Percentiles rank a stretch among this genome's conserved stretches.
phyloP scores from a whole-genome alignment of 768 basidiomycete species.

The Filobasidium floriforme region DNA sequence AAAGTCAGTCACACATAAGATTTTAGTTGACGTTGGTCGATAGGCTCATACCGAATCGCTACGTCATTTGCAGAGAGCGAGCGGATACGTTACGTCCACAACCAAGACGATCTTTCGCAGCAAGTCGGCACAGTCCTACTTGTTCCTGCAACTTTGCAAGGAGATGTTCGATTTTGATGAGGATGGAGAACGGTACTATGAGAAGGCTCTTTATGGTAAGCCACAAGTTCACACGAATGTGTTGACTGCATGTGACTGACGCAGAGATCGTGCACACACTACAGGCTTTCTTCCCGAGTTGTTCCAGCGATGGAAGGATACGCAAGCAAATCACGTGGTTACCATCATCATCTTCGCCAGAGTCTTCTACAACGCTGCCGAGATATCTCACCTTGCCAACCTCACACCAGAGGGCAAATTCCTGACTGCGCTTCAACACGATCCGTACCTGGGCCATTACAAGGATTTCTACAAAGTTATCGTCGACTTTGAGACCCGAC shows the following conservation, averaged over 20 bases:
- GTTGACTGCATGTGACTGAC: not conserved
- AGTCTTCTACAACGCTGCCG: conserved; percentile 51
- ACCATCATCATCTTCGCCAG: conserved; percentile 91
- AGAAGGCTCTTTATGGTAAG: conserved; percentile 84
- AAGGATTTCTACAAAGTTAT: conserved; percentile 97
- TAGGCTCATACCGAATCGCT: not conserved
- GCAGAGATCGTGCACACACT: not conserved
- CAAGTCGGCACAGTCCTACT: conserved; percentile 79
- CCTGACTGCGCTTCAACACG: conserved; percentile 23
- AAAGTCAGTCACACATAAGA: conserved; percentile 49
- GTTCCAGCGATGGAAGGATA: conserved; percentile 73
- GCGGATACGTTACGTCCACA: conserved; percentile 67
- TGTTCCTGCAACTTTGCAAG: conserved; percentile 92
- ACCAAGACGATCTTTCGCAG: conserved; percentile 86
- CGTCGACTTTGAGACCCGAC: conserved; percentile 78
- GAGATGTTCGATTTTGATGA: conserved; percentile 96
- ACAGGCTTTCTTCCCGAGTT: conserved; percentile 76
- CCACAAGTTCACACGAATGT: not conserved
- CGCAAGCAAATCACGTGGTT: conserved; percentile 82
- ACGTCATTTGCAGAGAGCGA: conserved; percentile 33
- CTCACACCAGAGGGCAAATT: conserved; percentile 12
- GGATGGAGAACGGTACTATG: conserved; percentile 90
- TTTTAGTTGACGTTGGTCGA: no score
- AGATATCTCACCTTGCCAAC: conserved; percentile 33
- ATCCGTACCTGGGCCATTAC: conserved; percentile 54